These are phyloP conservation scores for Chamaecrista fasciculata DNA, from an alignment of 306 rosid genomes.

Conservation along the genomic window DNA sequence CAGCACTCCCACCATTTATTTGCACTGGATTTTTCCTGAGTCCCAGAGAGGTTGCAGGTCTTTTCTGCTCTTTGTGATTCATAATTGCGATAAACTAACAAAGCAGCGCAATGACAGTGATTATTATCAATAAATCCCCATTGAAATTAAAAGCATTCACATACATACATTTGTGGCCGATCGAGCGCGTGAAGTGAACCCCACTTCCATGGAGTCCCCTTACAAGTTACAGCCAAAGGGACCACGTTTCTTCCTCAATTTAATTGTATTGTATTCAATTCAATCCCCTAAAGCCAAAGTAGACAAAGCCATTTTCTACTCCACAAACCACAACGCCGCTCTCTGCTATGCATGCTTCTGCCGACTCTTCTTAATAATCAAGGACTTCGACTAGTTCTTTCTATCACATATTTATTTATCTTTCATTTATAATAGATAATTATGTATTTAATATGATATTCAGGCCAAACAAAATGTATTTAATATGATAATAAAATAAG, in stretches of 20 bases:
- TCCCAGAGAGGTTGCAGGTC: constrained; percentile 18
- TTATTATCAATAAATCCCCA: background rate
- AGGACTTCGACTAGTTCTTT: too few relatives aligned
- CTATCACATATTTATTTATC: too few relatives aligned
- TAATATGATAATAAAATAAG: too few relatives aligned
- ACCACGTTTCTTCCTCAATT: background rate
- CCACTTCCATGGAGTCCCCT: background rate
- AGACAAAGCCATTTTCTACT: background rate
- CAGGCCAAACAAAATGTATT: too few relatives aligned
- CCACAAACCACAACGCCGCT: too few relatives aligned
- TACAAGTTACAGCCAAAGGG: too few relatives aligned
- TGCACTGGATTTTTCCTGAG: constrained; percentile 12
- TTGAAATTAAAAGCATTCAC: background rate
- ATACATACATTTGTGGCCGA: too few relatives aligned
- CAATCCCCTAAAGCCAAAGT: background rate
- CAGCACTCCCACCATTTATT: constrained; percentile 29
- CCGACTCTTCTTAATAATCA: background rate
- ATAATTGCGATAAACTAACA: background rate
- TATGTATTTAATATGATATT: too few relatives aligned
- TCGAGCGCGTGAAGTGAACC: background rate
- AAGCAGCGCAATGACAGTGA: background rate
- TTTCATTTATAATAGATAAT: too few relatives aligned
- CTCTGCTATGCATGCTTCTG: background rate
- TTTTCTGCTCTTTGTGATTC: background rate
- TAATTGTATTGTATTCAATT: too few relatives aligned